Conservation (phyloP, 1,284 basidiomycete species). For the Ganoderma sinense region DNA sequence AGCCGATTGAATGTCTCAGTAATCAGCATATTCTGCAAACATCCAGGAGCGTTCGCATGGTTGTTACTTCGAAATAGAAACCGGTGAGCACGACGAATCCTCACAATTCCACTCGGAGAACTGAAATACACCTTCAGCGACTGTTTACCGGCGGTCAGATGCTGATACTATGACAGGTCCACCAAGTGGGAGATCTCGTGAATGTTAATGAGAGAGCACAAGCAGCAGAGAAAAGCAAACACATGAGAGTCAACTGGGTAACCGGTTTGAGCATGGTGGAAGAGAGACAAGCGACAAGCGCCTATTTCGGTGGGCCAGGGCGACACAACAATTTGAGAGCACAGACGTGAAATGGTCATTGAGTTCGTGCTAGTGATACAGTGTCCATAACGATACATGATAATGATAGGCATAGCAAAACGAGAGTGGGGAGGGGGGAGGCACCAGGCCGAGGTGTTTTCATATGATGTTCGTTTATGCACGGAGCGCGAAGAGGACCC, state of each 20-base stretch:
- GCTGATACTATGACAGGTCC: too few species aligned
- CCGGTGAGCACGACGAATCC: too few species aligned
- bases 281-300: neutral
- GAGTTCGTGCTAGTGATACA: neutral
- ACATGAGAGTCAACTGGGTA: neutral
- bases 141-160: too few species aligned
- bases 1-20: too few species aligned
- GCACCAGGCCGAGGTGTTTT: too few species aligned
- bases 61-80: too few species aligned
- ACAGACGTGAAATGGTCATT: neutral
- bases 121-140: too few species aligned
- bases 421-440: neutral
- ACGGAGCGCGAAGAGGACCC: slow-evolving; percentile 10
- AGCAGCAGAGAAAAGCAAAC: neutral
- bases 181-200: too few species aligned
- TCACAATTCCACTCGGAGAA: too few species aligned
- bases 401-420: neutral
- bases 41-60: too few species aligned
- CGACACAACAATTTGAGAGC: neutral
- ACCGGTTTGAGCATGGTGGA: neutral
- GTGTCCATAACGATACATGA: slow-evolving; percentile 3
- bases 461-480: neutral
- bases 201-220: too few species aligned
- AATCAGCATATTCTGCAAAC: too few species aligned
- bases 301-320: neutral